Evolutionary conservation across 2,329 filamentous ascomycete species (phyloP).

Genomic region (Ceratocystis alfenasii): DNA sequence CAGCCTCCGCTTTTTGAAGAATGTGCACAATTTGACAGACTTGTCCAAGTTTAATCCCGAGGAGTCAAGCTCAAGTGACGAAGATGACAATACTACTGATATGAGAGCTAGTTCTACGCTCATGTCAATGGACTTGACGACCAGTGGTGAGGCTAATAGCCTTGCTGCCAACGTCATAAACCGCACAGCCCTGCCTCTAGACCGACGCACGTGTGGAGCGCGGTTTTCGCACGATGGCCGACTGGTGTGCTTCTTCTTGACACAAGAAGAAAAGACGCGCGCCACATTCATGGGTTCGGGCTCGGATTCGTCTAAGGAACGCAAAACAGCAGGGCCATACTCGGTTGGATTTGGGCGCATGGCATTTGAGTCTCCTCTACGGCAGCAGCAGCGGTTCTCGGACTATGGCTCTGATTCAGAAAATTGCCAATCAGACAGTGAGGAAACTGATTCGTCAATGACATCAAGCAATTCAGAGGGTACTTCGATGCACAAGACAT

Average conservation of each 20-base stretch:
- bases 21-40: constrained; percentile 41
- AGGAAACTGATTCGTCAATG: constrained; percentile 30
- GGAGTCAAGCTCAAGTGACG: constrained; percentile 75
- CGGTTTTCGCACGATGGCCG: constrained; percentile 51
- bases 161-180: constrained; percentile 26
- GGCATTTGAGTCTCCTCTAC: constrained; percentile 39
- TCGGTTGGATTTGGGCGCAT: constrained; percentile 48
- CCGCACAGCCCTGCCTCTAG: constrained; percentile 40
- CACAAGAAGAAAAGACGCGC: constrained; percentile 50
- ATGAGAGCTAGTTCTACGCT: constrained; percentile 42
- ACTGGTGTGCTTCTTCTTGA: constrained; percentile 56
- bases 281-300: constrained; percentile 31
- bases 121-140: constrained; percentile 50
- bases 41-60: constrained; percentile 46
- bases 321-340: constrained; percentile 41
- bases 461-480: constrained; percentile 50
- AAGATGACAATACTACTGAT: constrained; percentile 55
- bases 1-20: constrained; percentile 51
- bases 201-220: constrained; percentile 47
- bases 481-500: constrained; percentile 47
- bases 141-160: constrained; percentile 42
- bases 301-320: constrained; percentile 28
- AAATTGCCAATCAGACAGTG: constrained; percentile 32
- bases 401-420: constrained; percentile 43
- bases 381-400: constrained; percentile 36